Base-by-base conservation (phyloP, 163 green algal species). In the Scenedesmus sp. region DNA sequence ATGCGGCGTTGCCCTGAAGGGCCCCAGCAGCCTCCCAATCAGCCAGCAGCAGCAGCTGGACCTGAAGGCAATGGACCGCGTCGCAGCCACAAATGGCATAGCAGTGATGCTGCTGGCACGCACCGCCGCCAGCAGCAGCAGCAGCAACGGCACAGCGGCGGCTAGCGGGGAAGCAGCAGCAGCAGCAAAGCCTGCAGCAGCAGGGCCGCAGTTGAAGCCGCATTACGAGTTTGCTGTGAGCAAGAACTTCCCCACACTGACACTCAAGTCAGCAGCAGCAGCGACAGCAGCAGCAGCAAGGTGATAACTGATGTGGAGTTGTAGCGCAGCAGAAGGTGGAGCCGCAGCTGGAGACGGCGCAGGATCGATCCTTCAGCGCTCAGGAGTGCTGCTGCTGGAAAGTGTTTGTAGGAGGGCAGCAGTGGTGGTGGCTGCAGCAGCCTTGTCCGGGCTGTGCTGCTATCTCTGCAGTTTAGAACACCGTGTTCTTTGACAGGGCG, bases 221-320 rank as follows among this genome's bases (percentile, higher is more conserved):
- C 55, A 46, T 12, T 92, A 74, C 74, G 88, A 92, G 60, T 88
- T 84, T 70, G n/a, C 4, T 13, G 34, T 62, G 7, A 67, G 84
- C 76, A 88, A 59, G 16, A 86, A 34, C 46, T 92, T 92, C 79
- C 88, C 79, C 7, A 83, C 59, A 52, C 34, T 92, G 1, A 84
- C 79, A 8, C 88, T 92, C 16, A 92, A 92, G 88, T 88, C 81
- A 18, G 88, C 79, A 64, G 54, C 88, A 91, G 77, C 88, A 59
- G 77, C 56, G 70, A 52, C 82, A 88, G 88, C 70, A 86, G 87
- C 66, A 91, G 67, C 77, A 85, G 74, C 77, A 88, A 57, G 26
- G 66, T 76, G 12, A 20, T 70, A 46, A 46, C 34, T 46, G 34
- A 46, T 46, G 34, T 46, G 34, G 34, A 46, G 34, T 46, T 46